These are phyloP conservation scores for Ceratobasidium sp. DNA, from an alignment of 1,284 basidiomycete species.

Conservation along the genomic window DNA sequence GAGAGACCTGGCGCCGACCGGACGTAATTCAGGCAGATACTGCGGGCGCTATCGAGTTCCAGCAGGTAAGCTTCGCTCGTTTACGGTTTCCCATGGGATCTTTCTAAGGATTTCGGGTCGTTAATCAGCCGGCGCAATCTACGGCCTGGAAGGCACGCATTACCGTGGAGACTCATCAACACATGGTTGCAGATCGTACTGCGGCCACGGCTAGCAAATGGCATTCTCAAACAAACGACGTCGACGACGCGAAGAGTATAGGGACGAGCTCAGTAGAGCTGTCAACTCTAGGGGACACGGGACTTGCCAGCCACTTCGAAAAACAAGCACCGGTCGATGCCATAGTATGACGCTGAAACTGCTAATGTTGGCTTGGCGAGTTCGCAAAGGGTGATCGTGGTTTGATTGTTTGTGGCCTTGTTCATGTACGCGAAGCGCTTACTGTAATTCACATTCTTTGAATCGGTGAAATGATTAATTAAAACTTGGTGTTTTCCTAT, in stretches of 20 bases:
- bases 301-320: constrained; percentile 13
- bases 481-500: no score
- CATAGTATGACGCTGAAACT: background rate
- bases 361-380: no score
- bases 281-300: background rate
- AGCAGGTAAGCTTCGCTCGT: constrained; percentile 2
- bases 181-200: background rate
- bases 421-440: no score
- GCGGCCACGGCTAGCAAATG: background rate
- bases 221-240: background rate
- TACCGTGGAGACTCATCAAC: no score
- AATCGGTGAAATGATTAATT: no score
- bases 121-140: constrained; percentile 17
- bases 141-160: constrained; percentile 12
- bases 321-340: background rate
- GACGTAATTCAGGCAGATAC: background rate
- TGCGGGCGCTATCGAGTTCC: constrained; percentile 25
- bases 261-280: constrained; percentile 17
- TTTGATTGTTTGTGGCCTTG: no score
- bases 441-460: no score
- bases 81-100: background rate
- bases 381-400: no score
- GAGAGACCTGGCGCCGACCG: constrained; percentile 37
- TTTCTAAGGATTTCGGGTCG: background rate
- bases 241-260: background rate